Evolutionary conservation across 805 yeast species (phyloP).

Genomic region (Saturnispora saitoi): DNA sequence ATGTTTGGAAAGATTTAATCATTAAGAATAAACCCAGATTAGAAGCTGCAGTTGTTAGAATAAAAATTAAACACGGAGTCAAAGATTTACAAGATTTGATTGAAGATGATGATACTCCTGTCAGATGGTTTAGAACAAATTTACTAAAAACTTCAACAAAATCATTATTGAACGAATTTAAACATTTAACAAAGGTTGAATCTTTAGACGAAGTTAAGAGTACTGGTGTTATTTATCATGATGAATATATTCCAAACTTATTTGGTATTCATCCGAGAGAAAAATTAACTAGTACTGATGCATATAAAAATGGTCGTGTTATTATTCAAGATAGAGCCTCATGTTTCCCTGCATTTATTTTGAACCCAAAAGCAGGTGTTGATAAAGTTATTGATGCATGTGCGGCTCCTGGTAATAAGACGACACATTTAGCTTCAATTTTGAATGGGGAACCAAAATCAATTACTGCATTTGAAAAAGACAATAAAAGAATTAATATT

Average conservation of each 20-base stretch:
- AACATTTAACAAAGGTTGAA: constrained; percentile 38
- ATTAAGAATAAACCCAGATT: constrained; percentile 72
- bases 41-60: constrained; percentile 70
- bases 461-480: constrained; percentile 84
- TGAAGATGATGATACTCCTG: constrained; percentile 57
- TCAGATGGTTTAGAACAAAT: constrained; percentile 76
- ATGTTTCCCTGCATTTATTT: constrained; percentile 87
- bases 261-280: constrained; percentile 79
- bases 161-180: constrained; percentile 34
- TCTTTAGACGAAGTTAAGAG: constrained; percentile 33
- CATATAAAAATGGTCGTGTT: constrained; percentile 66
- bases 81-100: constrained; percentile 44
- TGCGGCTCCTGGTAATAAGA: constrained; percentile 98
- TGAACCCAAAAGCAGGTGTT: constrained; percentile 48
- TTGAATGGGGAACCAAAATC: constrained; percentile 34
- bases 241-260: constrained; percentile 62
- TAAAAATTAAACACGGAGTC: constrained; percentile 67
- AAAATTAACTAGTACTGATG: constrained; percentile 54
- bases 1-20: constrained; percentile 74
- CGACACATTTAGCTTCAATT: constrained; percentile 80
- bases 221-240: constrained; percentile 58
- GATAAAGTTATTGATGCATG: constrained; percentile 80
- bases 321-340: constrained; percentile 96
- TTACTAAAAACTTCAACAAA: constrained; percentile 41
- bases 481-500: constrained; percentile 58